Percentiles rank a stretch among this genome's conserved stretches.
These are phyloP conservation scores for Ogataea corticis DNA, from an alignment of 805 yeast species.

Conservation along the genomic window DNA sequence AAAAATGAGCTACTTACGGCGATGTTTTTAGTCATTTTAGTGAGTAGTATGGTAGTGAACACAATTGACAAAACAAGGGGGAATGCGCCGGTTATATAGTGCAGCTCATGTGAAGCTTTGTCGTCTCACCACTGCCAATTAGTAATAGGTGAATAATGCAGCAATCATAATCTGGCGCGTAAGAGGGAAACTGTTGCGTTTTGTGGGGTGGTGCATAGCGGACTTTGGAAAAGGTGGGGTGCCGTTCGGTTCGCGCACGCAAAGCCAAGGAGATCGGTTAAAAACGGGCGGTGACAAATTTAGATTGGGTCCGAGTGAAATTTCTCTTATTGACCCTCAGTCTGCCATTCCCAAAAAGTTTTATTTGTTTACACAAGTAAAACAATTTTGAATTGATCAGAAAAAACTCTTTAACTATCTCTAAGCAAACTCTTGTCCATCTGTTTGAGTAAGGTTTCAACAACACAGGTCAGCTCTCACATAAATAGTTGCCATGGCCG, in stretches of 20 bases:
- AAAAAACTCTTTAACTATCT: not conserved
- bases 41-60: not conserved
- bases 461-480: not conserved
- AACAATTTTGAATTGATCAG: slow-evolving; percentile 1
- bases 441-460: slow-evolving; percentile 13
- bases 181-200: no score
- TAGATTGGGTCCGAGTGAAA: no score
- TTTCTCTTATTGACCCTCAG: not conserved
- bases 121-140: no score
- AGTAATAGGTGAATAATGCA: no score
- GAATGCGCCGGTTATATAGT: no score
- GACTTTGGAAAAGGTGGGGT: no score
- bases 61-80: not conserved
- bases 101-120: no score
- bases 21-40: slow-evolving; percentile 19
- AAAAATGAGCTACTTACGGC: slow-evolving; percentile 20
- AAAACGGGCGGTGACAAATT: no score
- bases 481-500: not conserved
- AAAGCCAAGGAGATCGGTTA: no score
- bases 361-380: slow-evolving; percentile 14
- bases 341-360: slow-evolving; percentile 4
- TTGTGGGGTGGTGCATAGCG: no score
- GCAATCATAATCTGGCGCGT: no score
- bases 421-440: not conserved
- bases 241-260: no score